Conservation (phyloP, 75 land plant species). For the Selaginella moellendorffii region DNA sequence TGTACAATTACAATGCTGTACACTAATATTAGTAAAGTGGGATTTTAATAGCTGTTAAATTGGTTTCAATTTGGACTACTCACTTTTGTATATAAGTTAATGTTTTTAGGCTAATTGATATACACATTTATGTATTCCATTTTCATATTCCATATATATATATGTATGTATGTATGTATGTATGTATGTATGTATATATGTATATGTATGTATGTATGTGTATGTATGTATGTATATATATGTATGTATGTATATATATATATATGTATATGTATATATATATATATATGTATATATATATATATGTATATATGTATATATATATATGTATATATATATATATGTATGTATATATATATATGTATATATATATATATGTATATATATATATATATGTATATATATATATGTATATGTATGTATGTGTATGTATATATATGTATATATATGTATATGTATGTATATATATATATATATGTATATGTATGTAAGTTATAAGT, state of each 20-base stretch:
- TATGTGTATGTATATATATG: slow-evolving; percentile 3
- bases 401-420: neutral
- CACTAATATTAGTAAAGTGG: no score
- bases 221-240: slow-evolving; percentile 2
- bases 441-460: neutral
- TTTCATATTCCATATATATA: no score
- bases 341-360: neutral
- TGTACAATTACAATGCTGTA: no score
- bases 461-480: no score
- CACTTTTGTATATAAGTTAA: no score
- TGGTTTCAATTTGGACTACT: no score
- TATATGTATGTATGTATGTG: slow-evolving; percentile 5
- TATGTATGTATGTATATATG: slow-evolving; percentile 10
- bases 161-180: slow-evolving; percentile 12
- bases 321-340: neutral
- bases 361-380: neutral
- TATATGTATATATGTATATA: neutral
- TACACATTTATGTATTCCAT: no score
- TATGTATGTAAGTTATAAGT: no score
- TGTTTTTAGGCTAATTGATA: no score
- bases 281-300: neutral
- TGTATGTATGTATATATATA: neutral
- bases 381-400: neutral
- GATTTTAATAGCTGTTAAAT: no score
- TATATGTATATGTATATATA: neutral